Conservation (phyloP, 1,139 yeast species). For the Suhomyces kunorum region DNA sequence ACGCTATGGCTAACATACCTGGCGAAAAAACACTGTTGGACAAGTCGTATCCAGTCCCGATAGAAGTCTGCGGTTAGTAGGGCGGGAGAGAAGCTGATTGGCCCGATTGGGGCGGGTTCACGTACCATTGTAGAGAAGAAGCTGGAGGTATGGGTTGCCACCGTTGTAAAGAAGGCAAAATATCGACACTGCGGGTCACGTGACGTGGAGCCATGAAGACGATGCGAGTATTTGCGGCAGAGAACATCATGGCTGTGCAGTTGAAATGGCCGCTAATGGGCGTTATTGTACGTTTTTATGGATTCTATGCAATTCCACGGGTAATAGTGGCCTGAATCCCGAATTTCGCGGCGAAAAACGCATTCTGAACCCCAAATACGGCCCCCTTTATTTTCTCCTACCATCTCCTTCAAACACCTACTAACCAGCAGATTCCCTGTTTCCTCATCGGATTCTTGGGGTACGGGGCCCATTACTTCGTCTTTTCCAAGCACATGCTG, state of each 20-base stretch:
- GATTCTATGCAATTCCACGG: neutral
- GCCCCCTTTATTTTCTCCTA: constrained; percentile 7
- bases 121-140: constrained; percentile 15
- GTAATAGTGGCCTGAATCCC: neutral
- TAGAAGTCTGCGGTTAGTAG: constrained; percentile 61
- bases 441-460: constrained; percentile 62
- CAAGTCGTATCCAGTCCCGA: constrained; percentile 96
- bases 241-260: constrained; percentile 45
- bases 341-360: neutral
- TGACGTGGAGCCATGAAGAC: neutral
- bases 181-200: constrained; percentile 2
- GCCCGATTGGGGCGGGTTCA: neutral
- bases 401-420: neutral
- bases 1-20: constrained; percentile 36
- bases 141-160: constrained; percentile 13
- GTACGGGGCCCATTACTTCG: constrained; percentile 61
- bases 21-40: constrained; percentile 84
- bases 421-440: constrained; percentile 57
- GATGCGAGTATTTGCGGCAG: neutral
- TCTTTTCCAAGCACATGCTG: constrained; percentile 50
- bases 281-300: constrained; percentile 40
- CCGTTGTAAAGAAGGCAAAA: constrained; percentile 10
- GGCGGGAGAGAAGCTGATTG: neutral
- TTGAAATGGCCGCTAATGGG: constrained; percentile 64
- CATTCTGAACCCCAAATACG: neutral